phyloP scores from a whole-genome alignment of 306 rosid genomes.

The Acacia crassicarpa region DNA sequence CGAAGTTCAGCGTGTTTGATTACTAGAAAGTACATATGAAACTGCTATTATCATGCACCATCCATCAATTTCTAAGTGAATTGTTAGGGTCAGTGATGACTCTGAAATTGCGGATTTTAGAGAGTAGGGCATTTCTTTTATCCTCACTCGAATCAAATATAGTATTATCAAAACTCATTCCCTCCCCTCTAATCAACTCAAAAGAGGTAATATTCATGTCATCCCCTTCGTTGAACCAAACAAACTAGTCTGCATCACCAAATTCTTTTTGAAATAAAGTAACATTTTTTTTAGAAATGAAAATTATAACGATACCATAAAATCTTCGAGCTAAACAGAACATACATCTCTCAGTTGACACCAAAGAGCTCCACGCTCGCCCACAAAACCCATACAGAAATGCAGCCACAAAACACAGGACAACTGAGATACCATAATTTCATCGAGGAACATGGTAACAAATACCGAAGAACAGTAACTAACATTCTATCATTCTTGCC shows the following conservation, averaged over 20 bases:
- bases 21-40: too few species aligned
- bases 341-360: constrained; percentile 15
- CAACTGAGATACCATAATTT: neutral
- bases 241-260: too few species aligned
- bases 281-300: neutral
- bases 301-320: neutral
- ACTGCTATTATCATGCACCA: too few species aligned
- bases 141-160: too few species aligned
- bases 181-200: neutral
- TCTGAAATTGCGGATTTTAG: too few species aligned
- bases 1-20: too few species aligned
- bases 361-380: constrained; percentile 5
- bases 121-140: too few species aligned
- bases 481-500: neutral
- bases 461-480: neutral
- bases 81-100: too few species aligned
- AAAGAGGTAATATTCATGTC: neutral
- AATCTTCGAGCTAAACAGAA: constrained; percentile 2
- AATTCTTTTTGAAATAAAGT: too few species aligned
- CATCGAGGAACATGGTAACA: neutral
- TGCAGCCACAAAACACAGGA: constrained; percentile 12
- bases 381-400: neutral
- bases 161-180: neutral
- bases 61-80: too few species aligned
- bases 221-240: too few species aligned